Percentiles rank a stretch among this genome's conserved stretches.
These are phyloP conservation scores for Lactarius akahatsu DNA, from an alignment of 768 basidiomycete genomes.

Conservation along the genomic window DNA sequence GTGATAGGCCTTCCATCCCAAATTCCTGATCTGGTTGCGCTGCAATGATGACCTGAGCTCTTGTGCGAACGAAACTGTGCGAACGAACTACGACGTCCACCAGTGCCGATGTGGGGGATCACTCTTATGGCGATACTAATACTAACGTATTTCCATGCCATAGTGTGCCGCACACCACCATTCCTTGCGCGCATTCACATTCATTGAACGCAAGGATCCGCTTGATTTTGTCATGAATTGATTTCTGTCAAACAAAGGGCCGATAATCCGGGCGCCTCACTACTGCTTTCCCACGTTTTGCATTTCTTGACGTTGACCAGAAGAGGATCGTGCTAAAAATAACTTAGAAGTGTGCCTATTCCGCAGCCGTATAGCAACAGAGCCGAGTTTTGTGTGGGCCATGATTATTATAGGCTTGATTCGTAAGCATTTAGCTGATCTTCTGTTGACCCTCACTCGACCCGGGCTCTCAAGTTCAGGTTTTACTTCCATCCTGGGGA, in stretches of 20 bases:
- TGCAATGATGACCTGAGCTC: neutral
- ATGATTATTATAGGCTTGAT: neutral
- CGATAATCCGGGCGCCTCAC: neutral
- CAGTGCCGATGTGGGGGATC: neutral
- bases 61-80: too few relatives aligned
- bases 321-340: too few relatives aligned
- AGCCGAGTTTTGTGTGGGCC: too few relatives aligned
- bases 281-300: neutral
- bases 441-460: neutral
- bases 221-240: neutral
- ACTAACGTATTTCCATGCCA: neutral
- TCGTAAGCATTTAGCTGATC: neutral
- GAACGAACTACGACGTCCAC: neutral
- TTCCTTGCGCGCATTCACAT: neutral
- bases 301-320: neutral
- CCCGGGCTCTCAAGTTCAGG: neutral
- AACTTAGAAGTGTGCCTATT: neutral
- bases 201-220: neutral
- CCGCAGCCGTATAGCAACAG: too few relatives aligned
- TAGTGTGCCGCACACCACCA: neutral
- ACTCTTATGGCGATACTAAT: neutral
- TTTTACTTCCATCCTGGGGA: neutral
- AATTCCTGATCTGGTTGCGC: neutral
- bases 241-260: neutral
- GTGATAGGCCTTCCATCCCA: too few relatives aligned